These are phyloP conservation scores for Agapanthus africanus DNA, from an alignment of 106 monocot species.

Conservation along the genomic window DNA sequence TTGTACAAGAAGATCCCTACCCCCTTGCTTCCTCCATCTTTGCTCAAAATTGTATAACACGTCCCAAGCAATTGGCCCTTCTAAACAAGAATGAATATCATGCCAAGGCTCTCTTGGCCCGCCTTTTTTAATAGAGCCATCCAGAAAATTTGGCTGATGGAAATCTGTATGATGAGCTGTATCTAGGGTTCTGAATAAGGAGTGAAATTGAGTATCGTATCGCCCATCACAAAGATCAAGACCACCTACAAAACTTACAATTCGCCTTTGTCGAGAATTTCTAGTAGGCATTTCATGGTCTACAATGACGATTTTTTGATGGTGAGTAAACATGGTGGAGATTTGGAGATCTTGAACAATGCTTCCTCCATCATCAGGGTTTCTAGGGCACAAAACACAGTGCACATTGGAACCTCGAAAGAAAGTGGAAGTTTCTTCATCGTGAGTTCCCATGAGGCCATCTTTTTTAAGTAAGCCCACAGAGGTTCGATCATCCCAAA, in stretches of 20 bases:
- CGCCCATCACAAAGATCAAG: conserved; percentile 29
- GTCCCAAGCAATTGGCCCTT: conserved; percentile 30
- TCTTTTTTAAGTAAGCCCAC: conserved; percentile 20
- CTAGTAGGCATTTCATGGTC: conserved; percentile 22
- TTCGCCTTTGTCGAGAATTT: conserved; percentile 17
- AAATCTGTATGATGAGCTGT: conserved; percentile 28
- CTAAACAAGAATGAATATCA: conserved; percentile 21
- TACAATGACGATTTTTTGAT: conserved; percentile 30
- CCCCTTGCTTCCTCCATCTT: conserved; percentile 28
- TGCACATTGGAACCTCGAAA: conserved; percentile 17
- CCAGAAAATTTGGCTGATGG: conserved; percentile 25
- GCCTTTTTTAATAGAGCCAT: conserved; percentile 23
- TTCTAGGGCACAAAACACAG: conserved; percentile 22
- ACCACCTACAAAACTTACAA: conserved; percentile 26
- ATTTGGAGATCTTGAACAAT: conserved; percentile 25
- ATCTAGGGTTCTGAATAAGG: conserved; percentile 22
- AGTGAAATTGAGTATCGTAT: conserved; percentile 30
- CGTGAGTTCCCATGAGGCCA: conserved; percentile 25
- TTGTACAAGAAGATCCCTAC: conserved; percentile 19
- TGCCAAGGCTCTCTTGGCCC: conserved; percentile 30
- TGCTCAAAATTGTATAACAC: conserved; percentile 30
- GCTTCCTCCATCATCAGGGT: conserved; percentile 27
- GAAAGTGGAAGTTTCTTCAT: conserved; percentile 19
- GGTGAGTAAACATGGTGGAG: conserved; percentile 26
- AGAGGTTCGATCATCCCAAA: conserved; percentile 28